Conservation (phyloP, 1,284 basidiomycete genomes). For the Microbotryum saponariae region DNA sequence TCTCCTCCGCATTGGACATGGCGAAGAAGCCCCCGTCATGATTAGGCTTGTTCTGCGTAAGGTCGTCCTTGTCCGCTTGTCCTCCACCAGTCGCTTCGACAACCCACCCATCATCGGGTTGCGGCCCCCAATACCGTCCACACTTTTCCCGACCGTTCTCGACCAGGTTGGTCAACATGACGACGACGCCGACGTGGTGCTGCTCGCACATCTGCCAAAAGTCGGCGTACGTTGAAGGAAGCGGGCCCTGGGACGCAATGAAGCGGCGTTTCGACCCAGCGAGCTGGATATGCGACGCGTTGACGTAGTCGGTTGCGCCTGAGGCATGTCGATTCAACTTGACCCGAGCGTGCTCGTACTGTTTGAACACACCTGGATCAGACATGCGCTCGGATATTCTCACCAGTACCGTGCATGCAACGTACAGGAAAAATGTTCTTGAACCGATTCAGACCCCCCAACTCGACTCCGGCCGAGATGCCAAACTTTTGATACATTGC, state of each 20-base stretch:
- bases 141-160: slow-evolving; percentile 87
- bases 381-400: not conserved
- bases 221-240: slow-evolving; percentile 79
- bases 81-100: slow-evolving; percentile 27
- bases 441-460: slow-evolving; percentile 73
- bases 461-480: slow-evolving; percentile 91
- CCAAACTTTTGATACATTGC: slow-evolving; percentile 63
- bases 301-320: slow-evolving; percentile 65
- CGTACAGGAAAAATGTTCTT: slow-evolving; percentile 50
- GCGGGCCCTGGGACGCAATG: slow-evolving; percentile 92
- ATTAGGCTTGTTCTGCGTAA: slow-evolving; percentile 25
- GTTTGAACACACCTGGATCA: not conserved
- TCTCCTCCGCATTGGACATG: slow-evolving; percentile 9
- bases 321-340: slow-evolving; percentile 49
- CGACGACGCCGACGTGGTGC: slow-evolving; percentile 50
- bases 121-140: slow-evolving; percentile 78
- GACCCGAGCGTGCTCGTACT: slow-evolving; percentile 54
- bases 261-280: slow-evolving; percentile 54
- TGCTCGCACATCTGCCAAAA: slow-evolving; percentile 74
- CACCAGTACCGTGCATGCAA: slow-evolving; percentile 20
- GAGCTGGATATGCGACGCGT: slow-evolving; percentile 56
- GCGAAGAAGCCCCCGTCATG: slow-evolving; percentile 37
- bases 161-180: slow-evolving; percentile 79
- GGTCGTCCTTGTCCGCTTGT: slow-evolving; percentile 34
- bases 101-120: slow-evolving; percentile 52